Conservation (phyloP, 1,284 basidiomycete species). For the Moesziomyces antarcticus region DNA sequence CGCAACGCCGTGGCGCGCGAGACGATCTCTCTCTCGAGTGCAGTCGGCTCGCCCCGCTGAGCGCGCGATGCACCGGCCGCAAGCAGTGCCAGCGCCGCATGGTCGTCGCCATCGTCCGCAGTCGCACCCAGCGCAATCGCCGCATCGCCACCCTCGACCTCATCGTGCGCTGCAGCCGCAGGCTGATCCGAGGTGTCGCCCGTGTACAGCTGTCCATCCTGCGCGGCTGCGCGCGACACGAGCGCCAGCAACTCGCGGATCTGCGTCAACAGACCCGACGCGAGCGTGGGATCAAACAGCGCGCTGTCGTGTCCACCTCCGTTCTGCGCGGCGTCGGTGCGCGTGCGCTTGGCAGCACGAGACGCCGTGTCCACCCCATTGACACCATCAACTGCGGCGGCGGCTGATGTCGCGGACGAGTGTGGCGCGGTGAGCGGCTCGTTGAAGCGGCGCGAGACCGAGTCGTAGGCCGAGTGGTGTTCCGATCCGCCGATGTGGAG, state of each 20-base stretch:
- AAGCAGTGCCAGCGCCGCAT: conserved; percentile 37
- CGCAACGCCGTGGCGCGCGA: conserved; percentile 13
- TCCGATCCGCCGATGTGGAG: conserved; percentile 52
- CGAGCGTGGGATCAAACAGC: conserved; percentile 28
- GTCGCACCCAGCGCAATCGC: conserved; percentile 36
- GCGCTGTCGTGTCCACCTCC: conserved; percentile 7
- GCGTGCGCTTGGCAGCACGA: conserved; percentile 17
- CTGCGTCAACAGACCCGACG: conserved; percentile 18
- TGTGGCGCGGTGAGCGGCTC: conserved; percentile 6
- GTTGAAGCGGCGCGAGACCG: conserved; percentile 39
- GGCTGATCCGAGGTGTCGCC: neutral
- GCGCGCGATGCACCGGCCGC: conserved; percentile 3
- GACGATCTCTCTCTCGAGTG: conserved; percentile 32
- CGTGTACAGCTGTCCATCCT: conserved; percentile 20
- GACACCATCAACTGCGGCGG: neutral
- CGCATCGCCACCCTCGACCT: conserved; percentile 7
- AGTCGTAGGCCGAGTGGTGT: conserved; percentile 57
- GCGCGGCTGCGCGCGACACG: conserved; percentile 12
- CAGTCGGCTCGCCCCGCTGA: conserved; percentile 6
- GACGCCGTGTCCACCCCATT: conserved; percentile 11
- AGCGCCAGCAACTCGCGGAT: conserved; percentile 25
- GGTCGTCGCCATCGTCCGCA: conserved; percentile 37
- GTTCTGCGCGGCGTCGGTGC: neutral
- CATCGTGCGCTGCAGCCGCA: conserved; percentile 1
- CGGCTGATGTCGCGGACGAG: neutral